Base-by-base conservation (phyloP, 768 basidiomycete species). In the Leucocoprinus birnbaumii region DNA sequence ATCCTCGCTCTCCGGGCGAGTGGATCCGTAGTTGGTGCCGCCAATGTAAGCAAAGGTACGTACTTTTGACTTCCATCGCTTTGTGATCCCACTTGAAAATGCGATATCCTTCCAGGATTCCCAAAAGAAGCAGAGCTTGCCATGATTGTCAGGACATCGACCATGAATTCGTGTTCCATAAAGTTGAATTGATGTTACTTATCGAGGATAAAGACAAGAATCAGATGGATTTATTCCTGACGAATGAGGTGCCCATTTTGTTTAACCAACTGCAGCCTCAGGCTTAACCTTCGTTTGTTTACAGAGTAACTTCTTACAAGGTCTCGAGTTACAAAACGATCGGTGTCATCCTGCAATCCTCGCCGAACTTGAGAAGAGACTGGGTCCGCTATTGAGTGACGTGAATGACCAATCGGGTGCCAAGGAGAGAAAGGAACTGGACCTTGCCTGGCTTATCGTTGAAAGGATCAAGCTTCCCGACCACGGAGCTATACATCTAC, bases 121-220 rank as follows among this genome's bases (percentile, higher is more conserved):
- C 76, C 0, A 61, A 63, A 21, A 68, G 59, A 2, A 72, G 70
- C 27, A 69, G 68, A 58, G 72, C 71, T 21, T 89, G 87, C 60
- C 63, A 74, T 4, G 63, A 65, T 11, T 89, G 87, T 62, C 69
- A 71, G 48, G 82, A 86, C 61, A 73, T 75, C 61, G 75, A 81
- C 34, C 71, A 77, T 38, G 75, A 79, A 48, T 78, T 77, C 56
- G 74, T 78, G 45, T 72, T 69, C 34, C 76, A 76, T 53, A 66
- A 71, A 46, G 87, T 77, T 53, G 66, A 76, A 47, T 65, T 87
- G 51, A 78, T 71, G 50, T 55, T 88, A 48, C 68, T 69, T 35
- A 61, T 88, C 14, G 71, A 81, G 61, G 86, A 89, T 54, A 74
- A 75, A 34, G 63, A 69, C 10, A 77, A 74, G 3, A 53, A 63